phyloP scores from a whole-genome alignment of 306 rosid species.

The Cucurbita argyrosperma region DNA sequence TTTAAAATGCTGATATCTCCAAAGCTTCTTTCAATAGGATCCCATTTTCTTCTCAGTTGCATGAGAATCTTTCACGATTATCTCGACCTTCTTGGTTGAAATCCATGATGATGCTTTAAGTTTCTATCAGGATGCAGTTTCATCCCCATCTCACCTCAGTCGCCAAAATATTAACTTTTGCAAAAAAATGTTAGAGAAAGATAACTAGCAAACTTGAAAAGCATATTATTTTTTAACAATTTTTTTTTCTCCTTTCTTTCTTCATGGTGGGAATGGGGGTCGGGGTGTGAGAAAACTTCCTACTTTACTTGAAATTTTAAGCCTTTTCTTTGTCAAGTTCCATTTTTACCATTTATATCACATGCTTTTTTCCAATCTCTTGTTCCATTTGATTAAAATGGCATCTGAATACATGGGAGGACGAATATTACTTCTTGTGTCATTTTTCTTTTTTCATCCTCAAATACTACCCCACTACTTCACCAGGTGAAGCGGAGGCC shows the following conservation, averaged over 20 bases:
- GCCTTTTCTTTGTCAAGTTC: background rate
- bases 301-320: background rate
- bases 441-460: slow-evolving; percentile 9
- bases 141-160: background rate
- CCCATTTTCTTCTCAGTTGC: background rate
- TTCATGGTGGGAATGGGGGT: background rate
- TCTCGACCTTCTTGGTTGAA: background rate
- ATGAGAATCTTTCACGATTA: background rate
- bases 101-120: background rate
- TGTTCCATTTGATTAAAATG: background rate
- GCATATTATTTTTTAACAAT: background rate
- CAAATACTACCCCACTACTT: background rate
- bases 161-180: background rate
- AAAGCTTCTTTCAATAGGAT: background rate
- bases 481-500: slow-evolving; percentile 91
- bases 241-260: background rate
- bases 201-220: background rate
- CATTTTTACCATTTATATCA: background rate
- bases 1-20: background rate
- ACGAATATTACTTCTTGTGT: background rate
- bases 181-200: background rate
- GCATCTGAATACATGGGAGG: background rate
- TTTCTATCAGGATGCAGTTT: background rate
- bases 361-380: background rate
- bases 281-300: background rate